A percentile compares a stretch with the other conserved stretches of the same genome.
Conservation (phyloP, 148 eudicot genomes). For the Agrostemma githago region DNA sequence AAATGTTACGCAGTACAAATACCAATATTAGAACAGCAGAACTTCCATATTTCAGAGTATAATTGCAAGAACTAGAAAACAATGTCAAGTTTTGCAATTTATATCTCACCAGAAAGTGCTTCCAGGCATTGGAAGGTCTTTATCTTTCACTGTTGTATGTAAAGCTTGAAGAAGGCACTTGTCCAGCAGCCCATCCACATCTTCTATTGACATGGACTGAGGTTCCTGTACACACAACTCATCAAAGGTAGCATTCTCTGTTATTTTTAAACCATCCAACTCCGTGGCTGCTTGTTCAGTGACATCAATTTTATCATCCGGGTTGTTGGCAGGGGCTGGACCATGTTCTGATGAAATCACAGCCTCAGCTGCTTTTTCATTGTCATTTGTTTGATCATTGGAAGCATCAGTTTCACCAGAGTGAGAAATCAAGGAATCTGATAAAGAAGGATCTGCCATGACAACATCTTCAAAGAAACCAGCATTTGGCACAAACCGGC, state of each 20-base stretch:
- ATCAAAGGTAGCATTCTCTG: constrained; percentile 32
- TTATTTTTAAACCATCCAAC: constrained; percentile 45
- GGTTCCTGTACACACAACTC: constrained; percentile 49
- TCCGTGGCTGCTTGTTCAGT: constrained; percentile 39
- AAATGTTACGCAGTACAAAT: not conserved
- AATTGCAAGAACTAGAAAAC: not conserved
- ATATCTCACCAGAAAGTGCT: constrained; percentile 79
- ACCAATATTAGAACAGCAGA: constrained; percentile 12
- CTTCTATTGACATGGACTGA: constrained; percentile 49
- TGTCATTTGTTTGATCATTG: constrained; percentile 32
- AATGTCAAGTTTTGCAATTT: constrained; percentile 3
- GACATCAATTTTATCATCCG: constrained; percentile 31
- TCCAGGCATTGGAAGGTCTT: constrained; percentile 93
- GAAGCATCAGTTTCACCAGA: constrained; percentile 41
- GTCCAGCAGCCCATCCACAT: constrained; percentile 70
- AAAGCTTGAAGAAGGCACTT: constrained; percentile 87
- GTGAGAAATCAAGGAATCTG: constrained; percentile 35
- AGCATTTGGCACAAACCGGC: constrained; percentile 70
- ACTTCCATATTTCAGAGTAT: not conserved
- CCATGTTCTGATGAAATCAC: constrained; percentile 26
- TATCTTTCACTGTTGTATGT: constrained; percentile 83
- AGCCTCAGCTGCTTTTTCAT: constrained; percentile 38
- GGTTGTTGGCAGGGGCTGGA: constrained; percentile 23
- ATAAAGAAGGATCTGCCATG: constrained; percentile 65
- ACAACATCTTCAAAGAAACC: constrained; percentile 75